Evolutionary conservation across 2,329 filamentous ascomycete genomes (phyloP), one percentile per base, ranked within the genome.

Genomic region (Chaetomiaceae sp.): DNA sequence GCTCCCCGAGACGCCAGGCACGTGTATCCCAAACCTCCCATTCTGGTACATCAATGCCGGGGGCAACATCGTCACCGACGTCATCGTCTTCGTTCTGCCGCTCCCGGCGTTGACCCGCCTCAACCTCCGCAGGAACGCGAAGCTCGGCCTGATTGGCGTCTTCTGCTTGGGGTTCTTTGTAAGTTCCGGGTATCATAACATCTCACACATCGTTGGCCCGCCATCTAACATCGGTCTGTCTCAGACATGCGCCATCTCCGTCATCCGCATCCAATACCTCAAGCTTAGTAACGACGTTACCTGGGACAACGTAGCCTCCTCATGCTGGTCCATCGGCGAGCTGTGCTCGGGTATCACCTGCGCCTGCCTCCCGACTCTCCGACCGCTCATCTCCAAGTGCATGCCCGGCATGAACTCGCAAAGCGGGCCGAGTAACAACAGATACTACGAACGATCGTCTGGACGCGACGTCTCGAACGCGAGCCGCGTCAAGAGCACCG

Each of bases 121-220:
- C 18, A 66, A 70, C n/a, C 62, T 71, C 18, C 66, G 66, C 0
- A 65, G 57, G 25, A 58, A 60, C 5, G 69, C 71, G 43, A 66
- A 65, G 34, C 48, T 69, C 5, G 59, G 66, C 3, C 61, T 72
- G 6, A 61, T 71, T 1, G 66, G 63, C 6, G 67, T 73, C 40
- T 73, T 72, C 48, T 66, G 67, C 45, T 60, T 72, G 3, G 69
- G 70, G 13, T 71, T 72, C 52, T 71, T 72, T 38, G 69, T 71
- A 48, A 59, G 69, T 67, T 5, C 8, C 14, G 4, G 11, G 33
- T 6, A 1, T 2, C 4, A 20, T 2, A 16, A 5, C 5, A n/a
- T 18, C n/a, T 9, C 20, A 18, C n/a, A 3, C 33, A 10, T 5
- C 2, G 13, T 14, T 20, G 13, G 16, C 10, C 21, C 10, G 18